Evolutionary conservation across 148 eudicot genomes (phyloP).

Genomic region (Talinum fruticosum): DNA sequence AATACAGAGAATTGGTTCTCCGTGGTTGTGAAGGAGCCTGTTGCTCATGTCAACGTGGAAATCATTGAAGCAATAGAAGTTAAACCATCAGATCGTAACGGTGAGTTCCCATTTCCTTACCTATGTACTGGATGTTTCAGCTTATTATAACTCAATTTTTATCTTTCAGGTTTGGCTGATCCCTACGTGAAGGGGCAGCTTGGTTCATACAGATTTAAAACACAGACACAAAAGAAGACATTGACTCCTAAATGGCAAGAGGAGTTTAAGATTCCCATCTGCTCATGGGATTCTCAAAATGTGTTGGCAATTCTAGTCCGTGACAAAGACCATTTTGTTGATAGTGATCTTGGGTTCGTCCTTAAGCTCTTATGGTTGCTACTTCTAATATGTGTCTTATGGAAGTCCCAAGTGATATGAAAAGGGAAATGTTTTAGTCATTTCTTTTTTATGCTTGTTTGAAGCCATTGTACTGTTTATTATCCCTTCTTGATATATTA

Average conservation of each 20-base stretch:
- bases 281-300: constrained; percentile 70
- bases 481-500: not conserved
- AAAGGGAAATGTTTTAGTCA: not conserved
- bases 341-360: constrained; percentile 77
- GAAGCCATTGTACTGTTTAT: not conserved
- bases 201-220: constrained; percentile 70
- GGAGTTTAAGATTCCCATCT: constrained; percentile 79
- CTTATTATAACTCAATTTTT: constrained; percentile 20
- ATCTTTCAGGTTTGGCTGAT: constrained; percentile 79
- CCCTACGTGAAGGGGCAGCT: constrained; percentile 88
- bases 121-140: not conserved
- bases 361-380: not conserved
- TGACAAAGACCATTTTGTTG: constrained; percentile 78
- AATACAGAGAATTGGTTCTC: constrained; percentile 72
- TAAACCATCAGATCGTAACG: constrained; percentile 82
- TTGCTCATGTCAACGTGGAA: constrained; percentile 74
- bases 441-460: not conserved
- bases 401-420: not conserved
- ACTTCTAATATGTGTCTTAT: not conserved
- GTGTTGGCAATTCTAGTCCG: constrained; percentile 62
- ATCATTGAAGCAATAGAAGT: constrained; percentile 76
- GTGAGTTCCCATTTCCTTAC: constrained; percentile 36
- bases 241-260: constrained; percentile 86
- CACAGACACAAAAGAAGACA: constrained; percentile 74
- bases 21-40: constrained; percentile 75